Evolutionary conservation across 2,329 filamentous ascomycete species (phyloP).

Genomic region (Alternaria incomplexa): DNA sequence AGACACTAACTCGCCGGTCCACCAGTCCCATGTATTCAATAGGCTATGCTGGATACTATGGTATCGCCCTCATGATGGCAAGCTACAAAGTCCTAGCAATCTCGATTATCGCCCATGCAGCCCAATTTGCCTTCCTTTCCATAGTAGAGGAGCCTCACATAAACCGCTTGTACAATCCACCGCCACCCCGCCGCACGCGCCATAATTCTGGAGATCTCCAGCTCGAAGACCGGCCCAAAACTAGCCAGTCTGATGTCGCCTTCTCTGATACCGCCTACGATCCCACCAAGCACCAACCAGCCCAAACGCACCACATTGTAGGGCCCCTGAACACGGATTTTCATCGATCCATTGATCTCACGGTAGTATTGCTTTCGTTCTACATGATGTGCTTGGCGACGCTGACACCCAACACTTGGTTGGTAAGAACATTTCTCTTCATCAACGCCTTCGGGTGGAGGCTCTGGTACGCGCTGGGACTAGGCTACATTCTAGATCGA

Average conservation of each 20-base stretch:
- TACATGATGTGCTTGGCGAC: slow-evolving; percentile 78
- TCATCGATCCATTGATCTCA: slow-evolving; percentile 83
- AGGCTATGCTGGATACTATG: slow-evolving; percentile 96
- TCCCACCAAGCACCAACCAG: slow-evolving; percentile 59
- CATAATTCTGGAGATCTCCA: slow-evolving; percentile 47
- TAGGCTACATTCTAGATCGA: slow-evolving; percentile 81
- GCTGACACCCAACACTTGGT: slow-evolving; percentile 75
- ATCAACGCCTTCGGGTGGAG: slow-evolving; percentile 82
- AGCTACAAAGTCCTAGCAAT: slow-evolving; percentile 98
- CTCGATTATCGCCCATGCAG: slow-evolving; percentile 90
- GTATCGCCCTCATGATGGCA: slow-evolving; percentile 96
- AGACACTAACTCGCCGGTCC: slow-evolving; percentile 8
- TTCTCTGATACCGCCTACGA: slow-evolving; percentile 50
- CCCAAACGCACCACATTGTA: slow-evolving; percentile 80
- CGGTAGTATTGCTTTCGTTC: slow-evolving; percentile 75
- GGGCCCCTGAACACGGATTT: slow-evolving; percentile 85
- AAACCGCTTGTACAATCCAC: slow-evolving; percentile 95
- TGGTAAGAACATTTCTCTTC: slow-evolving; percentile 81
- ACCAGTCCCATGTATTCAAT: slow-evolving; percentile 23
- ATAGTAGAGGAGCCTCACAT: slow-evolving; percentile 97
- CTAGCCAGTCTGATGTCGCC: slow-evolving; percentile 47
- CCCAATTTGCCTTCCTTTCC: slow-evolving; percentile 91
- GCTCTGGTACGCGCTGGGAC: slow-evolving; percentile 87
- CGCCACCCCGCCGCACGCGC: slow-evolving; percentile 73
- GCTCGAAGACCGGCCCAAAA: slow-evolving; percentile 48